A percentile compares a stretch with the other conserved stretches of the same genome.
phyloP scores from a whole-genome alignment of 2,329 filamentous ascomycete genomes.

The Microsporum canis region DNA sequence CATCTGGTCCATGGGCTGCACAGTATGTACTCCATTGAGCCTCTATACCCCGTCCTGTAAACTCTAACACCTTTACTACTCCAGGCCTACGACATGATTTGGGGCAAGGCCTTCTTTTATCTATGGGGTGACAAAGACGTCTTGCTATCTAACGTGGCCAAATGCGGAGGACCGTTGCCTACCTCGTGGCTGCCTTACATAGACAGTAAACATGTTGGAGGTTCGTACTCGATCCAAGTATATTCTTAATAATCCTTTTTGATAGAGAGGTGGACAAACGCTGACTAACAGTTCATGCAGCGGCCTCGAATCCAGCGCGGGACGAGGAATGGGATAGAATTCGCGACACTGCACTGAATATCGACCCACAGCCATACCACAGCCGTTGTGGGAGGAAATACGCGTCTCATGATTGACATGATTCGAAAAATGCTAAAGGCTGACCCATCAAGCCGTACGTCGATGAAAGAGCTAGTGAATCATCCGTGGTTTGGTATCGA shows the following conservation, averaged over 20 bases:
- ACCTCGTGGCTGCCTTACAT: not conserved
- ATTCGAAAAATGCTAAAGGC: slow-evolving; percentile 6
- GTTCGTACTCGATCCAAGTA: not conserved
- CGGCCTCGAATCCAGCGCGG: not conserved
- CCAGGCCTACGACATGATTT: slow-evolving; percentile 5
- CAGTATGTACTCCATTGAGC: not conserved
- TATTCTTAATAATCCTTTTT: not conserved
- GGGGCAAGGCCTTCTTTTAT: not conserved
- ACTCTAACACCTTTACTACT: not conserved
- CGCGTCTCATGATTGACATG: slow-evolving; percentile 4
- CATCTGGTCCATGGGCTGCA: slow-evolving; percentile 7
- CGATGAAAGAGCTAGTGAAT: not conserved
- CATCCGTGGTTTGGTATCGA: slow-evolving; percentile 6
- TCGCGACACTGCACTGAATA: not conserved
- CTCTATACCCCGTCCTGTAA: not conserved
- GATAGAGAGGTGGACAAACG: not conserved
- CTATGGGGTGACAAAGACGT: slow-evolving; percentile 1
- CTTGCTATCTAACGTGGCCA: slow-evolving; percentile 1
- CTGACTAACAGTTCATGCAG: not conserved
- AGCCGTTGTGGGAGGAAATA: slow-evolving; percentile 5
- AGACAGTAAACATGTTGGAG: not conserved
- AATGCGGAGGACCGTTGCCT: slow-evolving; percentile 6
- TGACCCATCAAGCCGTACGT: slow-evolving; percentile 1
- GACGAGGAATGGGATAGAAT: slow-evolving; percentile 5
- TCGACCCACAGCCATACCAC: not conserved